Percentiles rank a stretch among this genome's conserved stretches.
Conservation (phyloP, 768 basidiomycete species). For the Termitomyces sp. region DNA sequence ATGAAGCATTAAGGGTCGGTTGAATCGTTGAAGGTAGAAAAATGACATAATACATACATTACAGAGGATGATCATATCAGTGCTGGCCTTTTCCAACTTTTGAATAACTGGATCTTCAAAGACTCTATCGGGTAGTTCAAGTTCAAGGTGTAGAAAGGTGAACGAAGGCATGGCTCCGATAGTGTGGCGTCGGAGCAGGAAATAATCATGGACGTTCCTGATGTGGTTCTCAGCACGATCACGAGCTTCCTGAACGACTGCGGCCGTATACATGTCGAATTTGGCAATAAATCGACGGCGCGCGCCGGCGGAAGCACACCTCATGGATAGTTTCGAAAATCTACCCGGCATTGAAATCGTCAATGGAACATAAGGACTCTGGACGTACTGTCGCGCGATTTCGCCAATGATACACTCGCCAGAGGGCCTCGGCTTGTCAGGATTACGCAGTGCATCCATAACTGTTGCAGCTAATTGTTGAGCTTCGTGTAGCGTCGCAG, state of each 20-base stretch:
- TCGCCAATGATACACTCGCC: constrained; percentile 36
- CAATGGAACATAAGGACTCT: too few species aligned
- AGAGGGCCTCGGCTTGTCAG: constrained; percentile 27
- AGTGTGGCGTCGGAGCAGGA: neutral
- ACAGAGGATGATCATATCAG: neutral
- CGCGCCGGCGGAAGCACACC: neutral
- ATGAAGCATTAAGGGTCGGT: too few species aligned
- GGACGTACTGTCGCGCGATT: constrained; percentile 35
- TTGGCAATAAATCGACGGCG: neutral
- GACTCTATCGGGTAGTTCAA: neutral
- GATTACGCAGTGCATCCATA: constrained; percentile 36
- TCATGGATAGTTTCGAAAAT: neutral
- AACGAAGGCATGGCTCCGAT: neutral
- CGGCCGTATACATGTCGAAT: neutral
- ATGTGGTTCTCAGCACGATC: neutral
- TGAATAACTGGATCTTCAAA: neutral
- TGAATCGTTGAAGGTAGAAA: neutral
- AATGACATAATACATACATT: neutral
- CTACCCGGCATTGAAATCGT: neutral
- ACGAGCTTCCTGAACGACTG: neutral
- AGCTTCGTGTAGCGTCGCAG: constrained; percentile 25
- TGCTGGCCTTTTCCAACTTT: neutral
- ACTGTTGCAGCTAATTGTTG: constrained; percentile 27
- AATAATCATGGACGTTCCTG: neutral
- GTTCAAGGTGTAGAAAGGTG: neutral